Conservation (phyloP, 176 grass and related monocot species). For the Cymbopogon citratus region DNA sequence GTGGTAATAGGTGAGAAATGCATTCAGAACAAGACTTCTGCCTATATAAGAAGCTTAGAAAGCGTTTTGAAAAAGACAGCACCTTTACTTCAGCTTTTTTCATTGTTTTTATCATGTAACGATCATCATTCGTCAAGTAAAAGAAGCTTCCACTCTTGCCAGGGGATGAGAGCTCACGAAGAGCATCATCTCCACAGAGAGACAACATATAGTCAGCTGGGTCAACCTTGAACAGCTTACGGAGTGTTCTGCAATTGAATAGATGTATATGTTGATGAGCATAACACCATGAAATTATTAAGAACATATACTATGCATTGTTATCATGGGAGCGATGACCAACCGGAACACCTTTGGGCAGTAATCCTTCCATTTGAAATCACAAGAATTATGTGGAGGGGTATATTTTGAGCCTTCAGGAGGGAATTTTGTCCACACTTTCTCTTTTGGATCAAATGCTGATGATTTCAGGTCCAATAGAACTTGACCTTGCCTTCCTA, state of each 20-base stretch:
- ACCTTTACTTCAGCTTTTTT: conserved; percentile 94
- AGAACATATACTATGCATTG: conserved; percentile 21
- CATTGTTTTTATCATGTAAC: conserved; percentile 97
- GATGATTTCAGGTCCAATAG: conserved; percentile 76
- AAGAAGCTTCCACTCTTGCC: conserved; percentile 97
- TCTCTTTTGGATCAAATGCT: conserved; percentile 86
- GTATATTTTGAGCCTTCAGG: conserved; percentile 87
- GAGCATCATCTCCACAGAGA: conserved; percentile 82
- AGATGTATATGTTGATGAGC: conserved; percentile 22
- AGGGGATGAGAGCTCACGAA: conserved; percentile 81
- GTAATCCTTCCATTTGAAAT: conserved; percentile 99
- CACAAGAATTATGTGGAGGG: conserved; percentile 85
- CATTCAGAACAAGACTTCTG: conserved; percentile 9
- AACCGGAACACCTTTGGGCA: conserved; percentile 96
- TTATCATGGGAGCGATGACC: conserved; percentile 31
- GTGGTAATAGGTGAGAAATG: conserved; percentile 6
- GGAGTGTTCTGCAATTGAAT: conserved; percentile 54
- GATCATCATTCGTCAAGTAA: conserved; percentile 82
- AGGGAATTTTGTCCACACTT: conserved; percentile 98
- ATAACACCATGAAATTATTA: conserved; percentile 1
- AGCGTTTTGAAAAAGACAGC: conserved; percentile 12
- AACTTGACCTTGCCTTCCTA: conserved; percentile 71
- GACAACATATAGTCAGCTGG: conserved; percentile 94
- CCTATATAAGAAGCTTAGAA: neutral
- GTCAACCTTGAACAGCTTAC: conserved; percentile 90